These are phyloP conservation scores for Acrodontium crateriforme DNA, from an alignment of 2,329 filamentous ascomycete species.

Conservation along the genomic window DNA sequence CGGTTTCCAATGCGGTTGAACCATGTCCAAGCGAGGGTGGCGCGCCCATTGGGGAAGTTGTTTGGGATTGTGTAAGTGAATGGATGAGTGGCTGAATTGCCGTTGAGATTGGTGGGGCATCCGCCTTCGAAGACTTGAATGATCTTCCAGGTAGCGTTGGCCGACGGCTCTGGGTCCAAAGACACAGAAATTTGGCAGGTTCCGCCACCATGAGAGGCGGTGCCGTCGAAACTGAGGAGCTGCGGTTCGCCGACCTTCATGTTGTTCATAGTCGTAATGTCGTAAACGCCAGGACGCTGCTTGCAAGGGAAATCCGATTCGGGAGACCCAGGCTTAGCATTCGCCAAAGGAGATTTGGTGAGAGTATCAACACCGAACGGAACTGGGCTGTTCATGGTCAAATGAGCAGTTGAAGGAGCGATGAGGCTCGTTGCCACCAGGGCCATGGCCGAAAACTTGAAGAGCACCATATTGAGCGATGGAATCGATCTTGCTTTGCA, in stretches of 20 bases:
- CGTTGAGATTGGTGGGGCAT: conserved; percentile 54
- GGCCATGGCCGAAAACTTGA: conserved; percentile 5
- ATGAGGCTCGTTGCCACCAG: conserved; percentile 35
- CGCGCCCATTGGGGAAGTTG: conserved; percentile 59
- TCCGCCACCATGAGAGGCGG: conserved; percentile 73
- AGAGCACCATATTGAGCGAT: conserved; percentile 4
- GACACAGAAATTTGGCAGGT: conserved; percentile 80
- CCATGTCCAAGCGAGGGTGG: conserved; percentile 83
- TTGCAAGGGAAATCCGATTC: conserved; percentile 69
- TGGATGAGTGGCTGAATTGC: conserved; percentile 31
- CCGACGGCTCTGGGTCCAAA: conserved; percentile 56
- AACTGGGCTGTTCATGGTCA: conserved; percentile 54
- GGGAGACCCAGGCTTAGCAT: conserved; percentile 30
- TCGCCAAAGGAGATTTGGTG: conserved; percentile 50
- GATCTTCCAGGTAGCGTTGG: conserved; percentile 63
- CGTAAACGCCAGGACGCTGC: conserved; percentile 30
- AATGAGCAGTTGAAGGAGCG: conserved; percentile 59
- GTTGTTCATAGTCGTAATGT: conserved; percentile 40
- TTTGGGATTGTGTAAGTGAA: conserved; percentile 61
- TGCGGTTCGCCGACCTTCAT: conserved; percentile 50
- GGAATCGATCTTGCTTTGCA: conserved; percentile 2
- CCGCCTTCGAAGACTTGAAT: conserved; percentile 80
- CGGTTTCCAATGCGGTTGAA: conserved; percentile 78
- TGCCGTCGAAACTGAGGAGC: conserved; percentile 53
- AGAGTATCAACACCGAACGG: conserved; percentile 45